Evolutionary conservation across 164 flowering plant species (phyloP).

Genomic region (Liriodendron chinense): DNA sequence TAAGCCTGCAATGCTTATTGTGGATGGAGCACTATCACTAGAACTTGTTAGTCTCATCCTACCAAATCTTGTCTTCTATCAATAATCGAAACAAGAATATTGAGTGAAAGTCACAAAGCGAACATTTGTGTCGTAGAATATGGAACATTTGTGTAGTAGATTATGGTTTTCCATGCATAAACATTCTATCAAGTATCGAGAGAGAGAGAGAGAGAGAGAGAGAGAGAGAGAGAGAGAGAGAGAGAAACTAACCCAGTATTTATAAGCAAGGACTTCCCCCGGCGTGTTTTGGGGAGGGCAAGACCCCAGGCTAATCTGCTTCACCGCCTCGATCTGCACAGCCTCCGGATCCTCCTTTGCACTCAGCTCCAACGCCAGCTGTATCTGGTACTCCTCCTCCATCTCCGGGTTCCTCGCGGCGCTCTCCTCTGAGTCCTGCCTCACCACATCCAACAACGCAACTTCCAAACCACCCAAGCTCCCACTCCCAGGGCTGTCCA

Average conservation of each 20-base stretch:
- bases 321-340: constrained; percentile 91
- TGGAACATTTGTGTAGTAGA: not conserved
- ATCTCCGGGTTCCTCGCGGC: constrained; percentile 67
- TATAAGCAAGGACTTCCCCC: constrained; percentile 78
- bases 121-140: not conserved
- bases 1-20: too few species aligned
- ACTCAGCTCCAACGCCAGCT: constrained; percentile 89
- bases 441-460: constrained; percentile 35
- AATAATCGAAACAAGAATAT: too few species aligned
- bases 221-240: not conserved
- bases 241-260: constrained; percentile 80
- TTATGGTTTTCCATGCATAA: not conserved
- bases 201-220: not conserved
- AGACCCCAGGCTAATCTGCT: constrained; percentile 93
- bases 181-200: not conserved
- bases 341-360: constrained; percentile 97
- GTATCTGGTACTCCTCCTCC: constrained; percentile 95
- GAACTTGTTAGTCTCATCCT: too few species aligned
- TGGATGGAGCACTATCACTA: too few species aligned
- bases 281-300: constrained; percentile 69
- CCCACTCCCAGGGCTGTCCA: constrained; percentile 33
- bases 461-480: constrained; percentile 32
- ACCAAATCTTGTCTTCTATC: too few species aligned
- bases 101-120: too few species aligned
- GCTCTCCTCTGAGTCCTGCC: constrained; percentile 52